These are phyloP conservation scores for Hyphopichia burtonii DNA, from an alignment of 1,139 yeast genomes.

Conservation along the genomic window DNA sequence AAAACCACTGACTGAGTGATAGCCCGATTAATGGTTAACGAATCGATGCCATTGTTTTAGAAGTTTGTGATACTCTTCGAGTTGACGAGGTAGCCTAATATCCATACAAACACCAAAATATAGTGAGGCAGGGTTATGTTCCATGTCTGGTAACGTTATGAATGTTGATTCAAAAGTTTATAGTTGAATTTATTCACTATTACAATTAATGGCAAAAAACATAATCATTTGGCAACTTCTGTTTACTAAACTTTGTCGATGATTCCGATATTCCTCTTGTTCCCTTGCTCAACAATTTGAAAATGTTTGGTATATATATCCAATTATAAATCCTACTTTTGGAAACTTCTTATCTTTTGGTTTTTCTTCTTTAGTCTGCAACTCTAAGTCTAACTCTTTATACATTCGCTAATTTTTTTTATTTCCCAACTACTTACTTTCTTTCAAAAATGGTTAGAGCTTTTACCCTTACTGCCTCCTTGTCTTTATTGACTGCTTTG, in stretches of 20 bases:
- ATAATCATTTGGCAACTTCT: neutral
- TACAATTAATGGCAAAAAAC: neutral
- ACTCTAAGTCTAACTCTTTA: constrained; percentile 2
- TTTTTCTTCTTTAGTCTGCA: constrained; percentile 1
- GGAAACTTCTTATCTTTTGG: neutral
- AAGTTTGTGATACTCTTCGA: neutral
- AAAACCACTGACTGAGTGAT: too few relatives aligned
- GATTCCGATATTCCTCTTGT: neutral
- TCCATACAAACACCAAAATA: neutral
- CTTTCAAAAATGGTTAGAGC: constrained; percentile 4
- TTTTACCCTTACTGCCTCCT: constrained; percentile 2
- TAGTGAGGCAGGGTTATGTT: neutral
- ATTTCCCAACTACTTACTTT: constrained; percentile 2
- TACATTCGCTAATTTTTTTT: constrained; percentile 4
- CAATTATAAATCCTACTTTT: neutral
- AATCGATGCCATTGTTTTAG: neutral
- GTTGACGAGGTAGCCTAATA: neutral
- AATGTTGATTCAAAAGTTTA: neutral
- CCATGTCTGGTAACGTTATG: neutral
- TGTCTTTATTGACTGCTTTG: constrained; percentile 2
- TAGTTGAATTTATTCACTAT: neutral
- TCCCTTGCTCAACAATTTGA: neutral
- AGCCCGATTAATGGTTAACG: neutral
- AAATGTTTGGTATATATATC: constrained; percentile 1
- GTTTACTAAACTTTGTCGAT: neutral